Evolutionary conservation across 2,329 filamentous ascomycete genomes (phyloP).

Genomic region (Alternaria sp.): DNA sequence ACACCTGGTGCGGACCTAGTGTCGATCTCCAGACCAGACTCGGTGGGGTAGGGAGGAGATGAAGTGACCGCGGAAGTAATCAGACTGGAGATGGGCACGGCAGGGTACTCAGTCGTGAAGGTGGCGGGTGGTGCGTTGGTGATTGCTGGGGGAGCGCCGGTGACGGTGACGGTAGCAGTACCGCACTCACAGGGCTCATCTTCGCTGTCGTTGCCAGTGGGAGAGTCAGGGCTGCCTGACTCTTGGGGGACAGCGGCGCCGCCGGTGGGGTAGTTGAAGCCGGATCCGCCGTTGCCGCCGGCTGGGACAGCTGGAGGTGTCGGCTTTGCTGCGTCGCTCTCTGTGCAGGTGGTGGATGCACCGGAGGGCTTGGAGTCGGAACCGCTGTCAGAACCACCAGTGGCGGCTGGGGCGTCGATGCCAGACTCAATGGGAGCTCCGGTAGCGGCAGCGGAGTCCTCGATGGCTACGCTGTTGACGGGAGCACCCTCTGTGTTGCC

Average conservation of each 20-base stretch:
- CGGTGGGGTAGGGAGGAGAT: constrained; percentile 26
- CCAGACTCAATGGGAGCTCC: constrained; percentile 31
- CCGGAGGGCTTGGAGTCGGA: neutral
- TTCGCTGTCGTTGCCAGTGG: constrained; percentile 1
- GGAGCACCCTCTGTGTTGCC: constrained; percentile 43
- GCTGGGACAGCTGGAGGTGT: constrained; percentile 5
- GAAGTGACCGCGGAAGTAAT: neutral
- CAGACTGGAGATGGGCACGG: constrained; percentile 17
- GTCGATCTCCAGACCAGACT: constrained; percentile 34
- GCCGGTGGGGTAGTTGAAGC: constrained; percentile 19
- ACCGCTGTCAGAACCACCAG: constrained; percentile 8
- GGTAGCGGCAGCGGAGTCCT: constrained; percentile 37
- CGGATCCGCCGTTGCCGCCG: constrained; percentile 14
- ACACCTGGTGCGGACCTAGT: constrained; percentile 34
- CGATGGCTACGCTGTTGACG: constrained; percentile 31
- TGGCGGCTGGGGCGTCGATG: constrained; percentile 29
- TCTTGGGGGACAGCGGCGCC: constrained; percentile 6
- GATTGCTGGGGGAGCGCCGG: constrained; percentile 32
- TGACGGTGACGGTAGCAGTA: constrained; percentile 37
- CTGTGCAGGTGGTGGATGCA: constrained; percentile 18
- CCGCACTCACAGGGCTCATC: constrained; percentile 34
- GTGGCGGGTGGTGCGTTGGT: constrained; percentile 18
- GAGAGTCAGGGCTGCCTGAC: constrained; percentile 12
- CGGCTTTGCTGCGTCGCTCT: constrained; percentile 7
- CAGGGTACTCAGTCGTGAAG: constrained; percentile 20